Evolutionary conservation across 106 monocot genomes (phyloP), one percentile per base, ranked within the genome.

Genomic region (Platanthera zijinensis): DNA sequence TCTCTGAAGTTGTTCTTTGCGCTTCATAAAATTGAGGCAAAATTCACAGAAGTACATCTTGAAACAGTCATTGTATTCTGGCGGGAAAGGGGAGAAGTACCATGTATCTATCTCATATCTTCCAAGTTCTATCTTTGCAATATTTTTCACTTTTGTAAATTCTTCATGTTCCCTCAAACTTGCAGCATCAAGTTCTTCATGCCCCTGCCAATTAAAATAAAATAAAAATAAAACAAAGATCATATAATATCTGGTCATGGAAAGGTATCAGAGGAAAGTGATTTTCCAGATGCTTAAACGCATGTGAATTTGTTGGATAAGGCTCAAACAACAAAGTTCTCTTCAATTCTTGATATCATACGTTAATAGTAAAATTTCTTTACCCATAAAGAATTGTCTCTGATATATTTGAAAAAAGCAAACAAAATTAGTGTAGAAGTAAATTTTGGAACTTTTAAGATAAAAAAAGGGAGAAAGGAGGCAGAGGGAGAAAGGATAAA

Each of bases 1-100:
- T 84, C 97, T 87, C 80, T 97, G 97, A 80, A 92, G 88, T 54
- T 94, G 97, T 77, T 97, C 97, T 77, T 97, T 97, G 64, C 89
- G 87, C 87, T 97, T 97, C 94, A 97, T 94, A 82, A 97, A 97
- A 84, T 86, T 91, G 78, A 97, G 91, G 77, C 97, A 97, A 79
- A 97, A 94, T 83, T 97, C 97, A 84, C 97, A 97, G 78, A 94
- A 97, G 83, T 67, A 92, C 71, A 97, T 82, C 84, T 94, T 97
- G 48, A 80, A 39, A 74, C 86, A 86, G 77, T 97, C 97, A 84
- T 84, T 97, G 77, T 94, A 97, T 67, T 97, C 94, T 62, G 97
- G 85, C 7, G 91, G 94, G 46, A 97, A 94, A 53, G 94, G 97
- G 53, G 97, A 97, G 86, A 97, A 97, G 67, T 94, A 94, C 97